Base-by-base conservation (phyloP, 768 basidiomycete species). In the Gyrodon lividus region DNA sequence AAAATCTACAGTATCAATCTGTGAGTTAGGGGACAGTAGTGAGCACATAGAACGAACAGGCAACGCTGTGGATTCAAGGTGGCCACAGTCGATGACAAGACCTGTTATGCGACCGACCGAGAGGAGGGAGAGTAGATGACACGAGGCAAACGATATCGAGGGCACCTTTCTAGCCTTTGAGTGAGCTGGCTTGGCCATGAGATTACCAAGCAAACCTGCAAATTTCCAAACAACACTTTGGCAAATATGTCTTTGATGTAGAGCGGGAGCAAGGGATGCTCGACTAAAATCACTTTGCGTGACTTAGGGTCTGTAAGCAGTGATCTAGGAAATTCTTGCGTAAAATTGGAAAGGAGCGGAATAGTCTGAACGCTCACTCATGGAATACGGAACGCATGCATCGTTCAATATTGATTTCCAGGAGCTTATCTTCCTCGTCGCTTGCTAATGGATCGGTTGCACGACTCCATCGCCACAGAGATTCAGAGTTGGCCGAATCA, bases 281-380 rank as follows among this genome's bases (percentile, higher is more conserved):
- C 97, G 6, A 96, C 76, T 19, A 99, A 61, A 47, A 98, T 92
- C 47, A 99, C 88, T 70, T 97, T 98, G 48, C 97, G 83, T 26
- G 93, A 86, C 69, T 94, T 96, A 2, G 97, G 90, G 64, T 98
- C 97, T 59, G 92, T 90, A 67, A 98, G 77, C 42, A 99, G 77
- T 44, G 92, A 91, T 66, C 94, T 96, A 69, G 52, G 24, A 62
- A 50, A 55, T 48, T 56, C 43, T 62, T 60, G 47, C 16, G 42
- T 38, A 3, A 42, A 66, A 60, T 54, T 54, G 38, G 40, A 31
- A 28, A 43, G 35, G 8, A 46, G 13, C 33, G 34, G 37, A 45
- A 46, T 13, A 51, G 35, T 8, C 43, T 6, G 26, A 12, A 30
- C 20, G 1, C 88, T 70, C 68, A 96, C 94, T 90, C 81, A 61